Evolutionary conservation across 1,139 yeast species (phyloP).

Genomic region (Debaryomyces singareniensis): DNA sequence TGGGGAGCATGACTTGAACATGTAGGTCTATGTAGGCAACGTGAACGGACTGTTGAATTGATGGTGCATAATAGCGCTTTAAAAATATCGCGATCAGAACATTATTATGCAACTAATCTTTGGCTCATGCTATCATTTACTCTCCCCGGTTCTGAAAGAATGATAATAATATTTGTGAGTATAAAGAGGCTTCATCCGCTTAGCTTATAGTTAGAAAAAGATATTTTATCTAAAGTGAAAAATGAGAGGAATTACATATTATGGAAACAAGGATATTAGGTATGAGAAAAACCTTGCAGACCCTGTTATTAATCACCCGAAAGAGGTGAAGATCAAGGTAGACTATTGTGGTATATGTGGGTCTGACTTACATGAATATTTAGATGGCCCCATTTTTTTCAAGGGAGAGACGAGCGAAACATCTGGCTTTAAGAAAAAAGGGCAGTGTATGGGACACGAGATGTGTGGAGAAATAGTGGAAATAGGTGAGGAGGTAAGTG

Average conservation of each 20-base stretch:
- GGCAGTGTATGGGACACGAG: slow-evolving; percentile 26
- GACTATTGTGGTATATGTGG: slow-evolving; percentile 58
- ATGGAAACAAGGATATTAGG: slow-evolving; percentile 43
- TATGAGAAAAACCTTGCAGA: slow-evolving; percentile 36
- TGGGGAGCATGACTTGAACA: too few species aligned
- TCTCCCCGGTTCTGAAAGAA: too few species aligned
- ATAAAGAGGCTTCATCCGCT: too few species aligned
- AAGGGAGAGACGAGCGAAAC: slow-evolving; percentile 19
- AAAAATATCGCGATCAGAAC: too few species aligned
- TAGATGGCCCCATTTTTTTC: slow-evolving; percentile 27
- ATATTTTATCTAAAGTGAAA: background rate
- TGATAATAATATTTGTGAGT: too few species aligned
- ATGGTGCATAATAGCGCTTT: too few species aligned
- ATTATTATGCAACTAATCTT: too few species aligned
- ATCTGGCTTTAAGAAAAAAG: slow-evolving; percentile 10
- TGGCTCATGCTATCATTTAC: too few species aligned
- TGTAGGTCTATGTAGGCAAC: too few species aligned
- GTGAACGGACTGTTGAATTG: too few species aligned
- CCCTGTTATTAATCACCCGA: slow-evolving; percentile 37
- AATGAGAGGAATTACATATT: slow-evolving; percentile 53
- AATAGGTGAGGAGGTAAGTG: slow-evolving; percentile 20
- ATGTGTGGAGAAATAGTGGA: slow-evolving; percentile 24
- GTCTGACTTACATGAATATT: slow-evolving; percentile 42
- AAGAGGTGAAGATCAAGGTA: slow-evolving; percentile 45
- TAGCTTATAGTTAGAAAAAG: too few species aligned